Evolutionary conservation across 257 asterid species (phyloP), one percentile per base, ranked within the genome.

Genomic region (Capsicum rhomboideum): DNA sequence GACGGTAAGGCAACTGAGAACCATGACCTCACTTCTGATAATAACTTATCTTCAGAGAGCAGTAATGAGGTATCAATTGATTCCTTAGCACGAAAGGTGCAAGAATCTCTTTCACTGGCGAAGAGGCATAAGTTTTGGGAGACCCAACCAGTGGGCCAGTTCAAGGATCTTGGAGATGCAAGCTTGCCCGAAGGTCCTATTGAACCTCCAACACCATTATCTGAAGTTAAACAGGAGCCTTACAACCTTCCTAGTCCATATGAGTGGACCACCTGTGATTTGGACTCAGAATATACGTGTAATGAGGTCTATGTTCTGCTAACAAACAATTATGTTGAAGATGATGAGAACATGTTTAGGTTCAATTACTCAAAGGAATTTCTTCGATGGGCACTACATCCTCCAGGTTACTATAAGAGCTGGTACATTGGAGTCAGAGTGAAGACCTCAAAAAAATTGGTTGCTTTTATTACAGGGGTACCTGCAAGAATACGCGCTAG

Each of bases 271-370:
- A 86, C 89, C 21, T 86, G 89, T 86, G 89, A 86, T 78, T 55
- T 86, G 83, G 85, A 83, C 29, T 83, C 86, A 0, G 87, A 86
- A 59, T 83, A 86, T 40, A 83, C 74, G 87, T 86, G 89, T 44
- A 7, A 12, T 23, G 89, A 86, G 85, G 89, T 86, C 13, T 86
- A 86, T 80, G 78, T 71, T 81, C 83, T 86, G 67, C 85, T 86
- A 5, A 53, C 86, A 4, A 84, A 83, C 79, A 83, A 86, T 78
- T 86, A 86, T 29, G 89, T 86, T 1, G 89, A 86, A 81, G 86
- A 86, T 50, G 89, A 86, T n/a, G 89, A 86, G 79, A 86, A 86
- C 89, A 84, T 86, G 89, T 86, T 86, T 49, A 83, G 89, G 72
- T 86, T 86, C 67, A 84, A 86, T 68, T 86, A 86, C 72, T 86